Conservation (phyloP, 129 eudicot species). For the Artemisia annua region DNA sequence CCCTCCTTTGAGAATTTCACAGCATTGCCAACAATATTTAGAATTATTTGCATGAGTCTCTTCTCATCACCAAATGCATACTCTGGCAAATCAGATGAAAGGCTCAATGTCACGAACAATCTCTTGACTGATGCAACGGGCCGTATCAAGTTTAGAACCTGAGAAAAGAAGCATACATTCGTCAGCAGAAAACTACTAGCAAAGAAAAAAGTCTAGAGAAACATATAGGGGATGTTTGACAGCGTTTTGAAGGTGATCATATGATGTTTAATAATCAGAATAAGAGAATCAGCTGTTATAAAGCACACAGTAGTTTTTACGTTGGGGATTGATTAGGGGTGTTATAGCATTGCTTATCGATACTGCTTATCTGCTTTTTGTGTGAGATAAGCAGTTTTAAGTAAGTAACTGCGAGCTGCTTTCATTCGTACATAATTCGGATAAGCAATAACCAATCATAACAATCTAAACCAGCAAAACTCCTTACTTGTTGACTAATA, state of each 20-base stretch:
- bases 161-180: constrained; percentile 25
- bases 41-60: constrained; percentile 79
- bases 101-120: constrained; percentile 49
- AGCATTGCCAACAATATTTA: constrained; percentile 92
- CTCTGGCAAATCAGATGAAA: constrained; percentile 80
- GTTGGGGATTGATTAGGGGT: too few relatives aligned
- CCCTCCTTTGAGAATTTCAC: constrained; percentile 92
- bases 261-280: too few relatives aligned
- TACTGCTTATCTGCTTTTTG: too few relatives aligned
- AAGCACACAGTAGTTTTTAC: too few relatives aligned
- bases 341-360: too few relatives aligned
- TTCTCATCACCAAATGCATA: constrained; percentile 90
- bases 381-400: too few relatives aligned
- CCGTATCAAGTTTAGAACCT: constrained; percentile 79
- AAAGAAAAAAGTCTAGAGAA: neutral
- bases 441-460: too few relatives aligned
- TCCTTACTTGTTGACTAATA: too few relatives aligned
- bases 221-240: neutral
- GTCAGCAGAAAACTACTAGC: constrained; percentile 6
- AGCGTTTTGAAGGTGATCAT: neutral
- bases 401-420: too few relatives aligned
- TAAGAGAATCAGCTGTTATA: too few relatives aligned
- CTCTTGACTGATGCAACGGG: constrained; percentile 90
- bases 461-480: too few relatives aligned
- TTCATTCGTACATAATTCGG: too few relatives aligned